Base-by-base conservation (phyloP, 306 rosid species). In the Vicia faba region DNA sequence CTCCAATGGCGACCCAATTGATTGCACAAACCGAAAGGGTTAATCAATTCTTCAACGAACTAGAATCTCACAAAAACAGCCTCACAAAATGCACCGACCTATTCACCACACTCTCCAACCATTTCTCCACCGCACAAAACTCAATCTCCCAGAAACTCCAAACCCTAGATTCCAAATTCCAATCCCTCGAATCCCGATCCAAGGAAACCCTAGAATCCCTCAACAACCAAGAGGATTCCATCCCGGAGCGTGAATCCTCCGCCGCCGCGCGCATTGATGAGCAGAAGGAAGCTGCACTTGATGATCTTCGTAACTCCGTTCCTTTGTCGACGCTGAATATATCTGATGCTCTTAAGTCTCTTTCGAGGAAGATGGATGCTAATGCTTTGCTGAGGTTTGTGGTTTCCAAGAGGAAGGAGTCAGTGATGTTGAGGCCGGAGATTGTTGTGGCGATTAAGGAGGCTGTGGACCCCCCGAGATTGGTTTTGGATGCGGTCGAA, bases 391-490 rank as follows among this genome's bases (percentile, higher is more conserved):
- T 83, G 45, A 64, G 72, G 56, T 87, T 85, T 73, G 67, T 89
- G 9, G 82, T 89, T 10, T 82, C 84, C 20, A 89, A 85, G 79
- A 71, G 96, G 64, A 89, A 87, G 44, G 96, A 87, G 59, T 89
- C 96, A 11, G 75, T 83, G 5, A 31, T 80, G 19, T 72, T 89
- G 66, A 69, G 95, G 63, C 82, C 88, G 9, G 95, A 85, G 85
- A 78, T 89, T 4, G 72, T 29, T 0, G 51, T 39, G 41, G 87
- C 95, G 1, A 33, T 89, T 18, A 67, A 78, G 11, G 96, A 83
- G 84, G 96, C 95, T 14, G 89, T 89, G 63, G 96, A 89, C 80
- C 80, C 91, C 5, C 78, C 89, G 1, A 73, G 82, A 44, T 66
- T 89, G 66, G 91, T 87, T 4, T 53, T 89, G 48, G 95, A 82